Evolutionary conservation across 2,329 filamentous ascomycete genomes (phyloP).

Genomic region (Pleurostoma richardsiae): DNA sequence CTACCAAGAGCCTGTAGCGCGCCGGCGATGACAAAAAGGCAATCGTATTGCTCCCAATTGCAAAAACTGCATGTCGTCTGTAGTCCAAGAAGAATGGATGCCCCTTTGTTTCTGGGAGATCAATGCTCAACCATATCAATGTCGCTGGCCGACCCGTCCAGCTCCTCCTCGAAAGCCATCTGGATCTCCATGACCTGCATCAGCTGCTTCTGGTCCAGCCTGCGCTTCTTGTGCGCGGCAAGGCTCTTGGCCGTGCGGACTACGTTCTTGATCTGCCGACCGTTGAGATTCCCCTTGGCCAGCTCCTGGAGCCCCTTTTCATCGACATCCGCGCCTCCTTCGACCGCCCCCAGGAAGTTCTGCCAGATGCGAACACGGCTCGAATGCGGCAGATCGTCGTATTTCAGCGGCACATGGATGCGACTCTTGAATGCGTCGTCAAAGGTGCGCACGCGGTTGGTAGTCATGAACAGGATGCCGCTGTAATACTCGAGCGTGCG

Average conservation of each 20-base stretch:
- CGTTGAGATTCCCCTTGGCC: constrained; percentile 16
- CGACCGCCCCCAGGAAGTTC: constrained; percentile 11
- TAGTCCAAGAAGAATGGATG: too few relatives aligned
- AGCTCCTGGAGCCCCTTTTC: constrained; percentile 12
- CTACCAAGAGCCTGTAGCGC: too few relatives aligned
- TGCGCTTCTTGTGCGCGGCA: constrained; percentile 21
- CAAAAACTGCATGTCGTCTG: too few relatives aligned
- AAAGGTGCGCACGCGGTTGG: constrained; percentile 32
- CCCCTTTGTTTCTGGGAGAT: too few relatives aligned
- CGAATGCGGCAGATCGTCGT: constrained; percentile 11
- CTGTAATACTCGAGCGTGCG: constrained; percentile 28
- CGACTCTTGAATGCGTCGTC: constrained; percentile 34
- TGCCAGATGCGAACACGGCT: constrained; percentile 11
- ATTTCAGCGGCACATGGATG: constrained; percentile 28
- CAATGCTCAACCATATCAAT: constrained; percentile 5
- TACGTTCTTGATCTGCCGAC: constrained; percentile 21
- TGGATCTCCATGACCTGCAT: constrained; percentile 22
- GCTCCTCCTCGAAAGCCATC: constrained; percentile 22
- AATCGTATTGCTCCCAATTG: too few relatives aligned
- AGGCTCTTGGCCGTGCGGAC: constrained; percentile 22
- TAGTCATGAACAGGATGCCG: constrained; percentile 34
- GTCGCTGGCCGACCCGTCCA: constrained; percentile 9
- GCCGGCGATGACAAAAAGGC: too few relatives aligned
- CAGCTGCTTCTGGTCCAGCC: constrained; percentile 19
- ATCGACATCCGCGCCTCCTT: constrained; percentile 14